phyloP scores from a whole-genome alignment of 2,329 filamentous ascomycete genomes.

The Fusarium siculi region DNA sequence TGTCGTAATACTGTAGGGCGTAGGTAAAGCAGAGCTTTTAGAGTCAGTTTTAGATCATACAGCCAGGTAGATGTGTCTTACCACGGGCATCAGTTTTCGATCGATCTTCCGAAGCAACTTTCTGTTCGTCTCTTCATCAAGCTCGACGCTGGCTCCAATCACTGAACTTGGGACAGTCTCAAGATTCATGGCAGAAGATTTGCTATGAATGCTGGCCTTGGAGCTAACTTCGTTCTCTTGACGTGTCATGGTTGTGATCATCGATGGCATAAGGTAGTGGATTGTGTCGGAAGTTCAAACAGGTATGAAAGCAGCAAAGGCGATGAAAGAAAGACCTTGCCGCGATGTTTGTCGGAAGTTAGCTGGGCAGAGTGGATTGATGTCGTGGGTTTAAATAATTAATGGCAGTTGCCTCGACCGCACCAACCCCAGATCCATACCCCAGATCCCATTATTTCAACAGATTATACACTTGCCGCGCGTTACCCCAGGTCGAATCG shows the following conservation, averaged over 20 bases:
- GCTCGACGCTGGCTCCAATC: background rate
- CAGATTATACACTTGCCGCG: background rate
- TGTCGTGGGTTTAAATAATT: background rate
- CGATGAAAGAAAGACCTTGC: background rate
- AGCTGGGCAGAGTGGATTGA: background rate
- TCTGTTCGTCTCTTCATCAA: background rate
- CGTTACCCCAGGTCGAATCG: background rate
- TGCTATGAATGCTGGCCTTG: background rate
- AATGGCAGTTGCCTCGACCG: background rate
- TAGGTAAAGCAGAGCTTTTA: background rate
- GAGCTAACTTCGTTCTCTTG: background rate
- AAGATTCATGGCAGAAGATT: background rate
- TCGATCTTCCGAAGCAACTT: background rate
- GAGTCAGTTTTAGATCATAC: background rate
- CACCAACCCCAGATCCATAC: background rate
- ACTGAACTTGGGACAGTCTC: background rate
- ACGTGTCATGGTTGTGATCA: background rate
- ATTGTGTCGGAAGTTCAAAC: accelerated
- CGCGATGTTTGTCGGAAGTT: background rate
- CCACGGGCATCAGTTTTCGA: background rate
- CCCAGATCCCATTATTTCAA: background rate
- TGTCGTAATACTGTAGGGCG: background rate
- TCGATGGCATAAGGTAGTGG: background rate
- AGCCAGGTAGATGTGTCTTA: background rate
- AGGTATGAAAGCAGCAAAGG: background rate